Conservation (phyloP, 1,139 yeast genomes). For the Debaryomycetaceae sp. region DNA sequence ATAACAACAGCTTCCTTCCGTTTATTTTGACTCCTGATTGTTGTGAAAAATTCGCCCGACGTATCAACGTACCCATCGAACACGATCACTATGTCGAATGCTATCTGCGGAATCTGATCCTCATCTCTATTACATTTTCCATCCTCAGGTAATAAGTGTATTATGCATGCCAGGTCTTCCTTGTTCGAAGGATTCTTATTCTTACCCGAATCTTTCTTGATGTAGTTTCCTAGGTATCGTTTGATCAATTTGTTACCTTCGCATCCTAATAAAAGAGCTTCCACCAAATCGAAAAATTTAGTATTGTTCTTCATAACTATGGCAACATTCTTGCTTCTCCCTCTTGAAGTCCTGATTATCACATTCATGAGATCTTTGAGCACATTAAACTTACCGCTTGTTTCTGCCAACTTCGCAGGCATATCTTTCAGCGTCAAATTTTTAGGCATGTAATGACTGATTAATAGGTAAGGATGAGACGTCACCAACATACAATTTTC, state of each 20-base stretch:
- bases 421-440: conserved; percentile 73
- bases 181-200: conserved; percentile 8
- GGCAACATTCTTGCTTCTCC: conserved; percentile 36
- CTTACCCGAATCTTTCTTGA: conserved; percentile 32
- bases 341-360: conserved; percentile 32
- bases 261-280: conserved; percentile 70
- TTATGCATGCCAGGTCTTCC: conserved; percentile 16
- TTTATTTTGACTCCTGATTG: conserved; percentile 32
- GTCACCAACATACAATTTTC: conserved; percentile 75
- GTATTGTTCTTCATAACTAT: conserved; percentile 35
- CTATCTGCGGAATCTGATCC: conserved; percentile 20
- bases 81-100: conserved; percentile 63
- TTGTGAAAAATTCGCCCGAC: conserved; percentile 22
- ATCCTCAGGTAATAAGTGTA: conserved; percentile 47
- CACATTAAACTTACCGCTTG: conserved; percentile 82
- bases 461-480: conserved; percentile 83
- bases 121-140: conserved; percentile 30
- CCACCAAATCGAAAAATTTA: conserved; percentile 68
- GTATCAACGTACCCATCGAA: conserved; percentile 70
- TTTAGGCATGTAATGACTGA: conserved; percentile 85
- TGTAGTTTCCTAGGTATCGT: conserved; percentile 61
- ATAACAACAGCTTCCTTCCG: conserved; percentile 51
- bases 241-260: conserved; percentile 52
- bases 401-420: conserved; percentile 69
- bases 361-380: conserved; percentile 57